A percentile compares a stretch with the other conserved stretches of the same genome.
Conservation (phyloP, 2,329 filamentous ascomycete genomes). For the Ceratocystis alfenasii region DNA sequence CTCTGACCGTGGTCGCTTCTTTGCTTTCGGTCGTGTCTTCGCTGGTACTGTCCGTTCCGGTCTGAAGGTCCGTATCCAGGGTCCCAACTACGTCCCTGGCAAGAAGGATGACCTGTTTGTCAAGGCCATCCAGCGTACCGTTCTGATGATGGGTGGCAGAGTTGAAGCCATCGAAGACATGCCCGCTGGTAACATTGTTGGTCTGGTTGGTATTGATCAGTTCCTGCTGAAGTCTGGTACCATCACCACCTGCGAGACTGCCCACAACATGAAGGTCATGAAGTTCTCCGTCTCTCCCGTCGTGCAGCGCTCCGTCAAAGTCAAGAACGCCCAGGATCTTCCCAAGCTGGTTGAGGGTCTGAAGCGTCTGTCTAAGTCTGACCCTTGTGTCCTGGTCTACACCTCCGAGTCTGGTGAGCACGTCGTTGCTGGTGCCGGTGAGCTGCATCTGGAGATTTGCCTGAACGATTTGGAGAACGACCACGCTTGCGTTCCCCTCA, state of each 20-base stretch:
- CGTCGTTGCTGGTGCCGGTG: conserved; percentile 97
- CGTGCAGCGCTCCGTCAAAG: conserved; percentile 95
- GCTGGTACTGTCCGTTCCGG: conserved; percentile 94
- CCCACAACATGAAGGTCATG: conserved; percentile 99
- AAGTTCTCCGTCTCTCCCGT: conserved; percentile 99
- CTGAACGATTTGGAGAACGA: conserved; percentile 99
- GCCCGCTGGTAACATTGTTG: conserved; percentile 98
- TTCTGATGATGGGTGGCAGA: conserved; percentile 99
- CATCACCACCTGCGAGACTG: conserved; percentile 89
- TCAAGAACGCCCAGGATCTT: conserved; percentile 99
- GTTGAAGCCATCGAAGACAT: conserved; percentile 98
- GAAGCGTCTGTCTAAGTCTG: conserved; percentile 99
- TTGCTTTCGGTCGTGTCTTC: conserved; percentile 99
- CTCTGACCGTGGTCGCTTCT: conserved; percentile 99
- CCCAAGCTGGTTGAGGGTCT: conserved; percentile 99
- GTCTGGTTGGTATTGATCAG: conserved; percentile 98
- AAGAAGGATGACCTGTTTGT: conserved; percentile 99
- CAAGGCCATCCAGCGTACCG: conserved; percentile 99
- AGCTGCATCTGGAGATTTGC: conserved; percentile 99
- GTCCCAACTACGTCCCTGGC: conserved; percentile 94
- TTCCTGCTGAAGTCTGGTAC: conserved; percentile 99
- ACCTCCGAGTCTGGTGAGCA: conserved; percentile 94
- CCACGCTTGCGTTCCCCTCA: conserved; percentile 96
- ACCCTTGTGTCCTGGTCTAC: conserved; percentile 88
- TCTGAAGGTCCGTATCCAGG: conserved; percentile 99